Evolutionary conservation across 768 basidiomycete genomes (phyloP), one percentile per base, ranked within the genome.

Genomic region (Strobilomyces dryophilus): DNA sequence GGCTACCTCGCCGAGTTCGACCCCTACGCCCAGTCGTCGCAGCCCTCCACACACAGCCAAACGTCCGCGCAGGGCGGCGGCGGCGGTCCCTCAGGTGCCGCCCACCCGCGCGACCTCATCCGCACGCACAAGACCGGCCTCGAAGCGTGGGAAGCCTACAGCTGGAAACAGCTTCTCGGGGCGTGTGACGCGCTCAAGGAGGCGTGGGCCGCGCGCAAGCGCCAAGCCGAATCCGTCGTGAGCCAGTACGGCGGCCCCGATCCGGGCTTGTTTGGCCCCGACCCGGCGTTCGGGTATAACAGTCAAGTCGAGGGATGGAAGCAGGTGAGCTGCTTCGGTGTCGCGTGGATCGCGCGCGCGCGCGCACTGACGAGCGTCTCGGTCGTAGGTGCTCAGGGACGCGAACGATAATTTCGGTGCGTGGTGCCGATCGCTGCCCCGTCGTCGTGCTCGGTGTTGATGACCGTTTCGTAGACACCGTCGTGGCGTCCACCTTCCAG

Each of bases 401-500:
- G 82, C 83, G 7, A 77, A 76, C 36, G 65, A 67, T 14, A 72
- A 82, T 55, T 72, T 71, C 59, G 84, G 84, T 80, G 60, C 39
- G 77, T 68, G 26, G 40, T 27, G 1, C 24, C 24, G 24, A 24
- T 4, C 24, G n/a, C n/a, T n/a, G 24, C 24, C 24, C 24, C 24
- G 4, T 24, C 24, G 24, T 24, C 24, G 24, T 11, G 11, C 35
- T 15, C 10, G 24, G 42, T 48, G 24, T 39, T 57, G 32, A 56
- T 43, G 29, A 7, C 21, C 17, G 49, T 11, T 39, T 5, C 49
- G 5, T 51, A 63, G 62, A 63, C 45, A 80, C 82, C 4, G 76
- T 88, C 18, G 78, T 80, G 8, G 89, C 89, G 1, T 85, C 83
- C 0, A 73, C 79, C 1, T 84, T 88, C 68, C 89, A 92, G 70